These are phyloP conservation scores for Pyrus hybrid DNA, from an alignment of 331 rosid species.

Conservation along the genomic window DNA sequence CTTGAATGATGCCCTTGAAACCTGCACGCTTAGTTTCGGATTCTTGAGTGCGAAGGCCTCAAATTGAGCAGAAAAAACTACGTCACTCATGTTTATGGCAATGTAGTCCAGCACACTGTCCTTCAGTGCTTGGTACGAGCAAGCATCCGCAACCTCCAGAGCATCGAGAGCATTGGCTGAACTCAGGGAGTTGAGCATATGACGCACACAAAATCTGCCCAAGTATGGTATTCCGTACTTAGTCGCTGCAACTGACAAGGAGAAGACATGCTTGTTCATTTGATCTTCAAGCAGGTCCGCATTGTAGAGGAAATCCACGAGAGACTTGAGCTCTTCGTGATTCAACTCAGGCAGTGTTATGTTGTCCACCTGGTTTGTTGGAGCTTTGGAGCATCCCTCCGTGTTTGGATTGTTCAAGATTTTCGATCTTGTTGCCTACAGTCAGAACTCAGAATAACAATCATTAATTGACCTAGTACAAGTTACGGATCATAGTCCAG, in stretches of 20 bases:
- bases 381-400: slow-evolving; percentile 48
- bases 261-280: slow-evolving; percentile 44
- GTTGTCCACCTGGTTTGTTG: slow-evolving; percentile 21
- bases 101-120: slow-evolving; percentile 45
- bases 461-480: not conserved
- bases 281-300: slow-evolving; percentile 38
- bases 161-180: slow-evolving; percentile 46
- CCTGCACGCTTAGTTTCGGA: slow-evolving; percentile 59
- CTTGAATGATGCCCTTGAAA: slow-evolving; percentile 49
- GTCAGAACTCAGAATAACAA: not conserved
- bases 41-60: slow-evolving; percentile 54
- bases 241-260: slow-evolving; percentile 58
- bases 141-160: slow-evolving; percentile 53
- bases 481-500: not conserved
- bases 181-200: slow-evolving; percentile 33
- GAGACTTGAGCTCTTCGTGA: slow-evolving; percentile 48
- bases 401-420: slow-evolving; percentile 65
- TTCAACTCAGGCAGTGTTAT: slow-evolving; percentile 49
- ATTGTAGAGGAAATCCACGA: slow-evolving; percentile 60
- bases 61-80: slow-evolving; percentile 38
- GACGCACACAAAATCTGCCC: slow-evolving; percentile 44
- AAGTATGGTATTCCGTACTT: slow-evolving; percentile 61
- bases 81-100: slow-evolving; percentile 38
- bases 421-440: slow-evolving; percentile 66
- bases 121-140: slow-evolving; percentile 41